phyloP scores from a whole-genome alignment of 129 eudicot species.

The Tanacetum coccineum region DNA sequence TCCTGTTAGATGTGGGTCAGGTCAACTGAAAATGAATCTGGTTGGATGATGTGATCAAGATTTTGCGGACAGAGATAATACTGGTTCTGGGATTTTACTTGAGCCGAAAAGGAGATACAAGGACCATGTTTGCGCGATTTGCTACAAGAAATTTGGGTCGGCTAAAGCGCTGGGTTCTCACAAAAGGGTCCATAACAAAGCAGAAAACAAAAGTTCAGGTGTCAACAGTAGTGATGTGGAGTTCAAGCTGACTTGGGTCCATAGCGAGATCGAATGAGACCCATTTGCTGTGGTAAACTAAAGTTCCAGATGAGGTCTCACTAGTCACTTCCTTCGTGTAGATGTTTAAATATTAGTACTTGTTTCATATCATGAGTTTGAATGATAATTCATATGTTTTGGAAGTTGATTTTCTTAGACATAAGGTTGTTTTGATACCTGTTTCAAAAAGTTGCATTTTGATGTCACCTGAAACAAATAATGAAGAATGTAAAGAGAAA shows the following conservation, averaged over 20 bases:
- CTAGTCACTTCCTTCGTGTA: not conserved
- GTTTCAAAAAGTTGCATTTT: not conserved
- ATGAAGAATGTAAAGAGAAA: not conserved
- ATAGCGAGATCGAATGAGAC: conserved; percentile 26
- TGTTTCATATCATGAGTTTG: conserved; percentile 16
- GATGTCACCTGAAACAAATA: conserved; percentile 22
- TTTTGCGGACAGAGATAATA: no score
- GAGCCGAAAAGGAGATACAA: no score
- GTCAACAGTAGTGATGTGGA: conserved; percentile 26
- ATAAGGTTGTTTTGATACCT: no score
- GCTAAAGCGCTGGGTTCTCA: no score
- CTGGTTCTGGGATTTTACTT: no score
- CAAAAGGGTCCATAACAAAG: no score
- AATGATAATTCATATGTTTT: no score
- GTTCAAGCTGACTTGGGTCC: conserved; percentile 40
- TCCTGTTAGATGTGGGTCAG: conserved; percentile 13
- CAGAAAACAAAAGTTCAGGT: conserved; percentile 33
- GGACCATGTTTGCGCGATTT: no score
- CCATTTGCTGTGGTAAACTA: conserved; percentile 27
- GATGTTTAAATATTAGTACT: conserved; percentile 1
- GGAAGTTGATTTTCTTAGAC: no score
- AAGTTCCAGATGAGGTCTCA: conserved; percentile 8
- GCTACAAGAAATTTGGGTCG: no score
- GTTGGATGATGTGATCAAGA: no score
- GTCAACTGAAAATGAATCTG: no score